Conservation (phyloP, 1,284 basidiomycete genomes). For the Pseudozyma pruni region DNA sequence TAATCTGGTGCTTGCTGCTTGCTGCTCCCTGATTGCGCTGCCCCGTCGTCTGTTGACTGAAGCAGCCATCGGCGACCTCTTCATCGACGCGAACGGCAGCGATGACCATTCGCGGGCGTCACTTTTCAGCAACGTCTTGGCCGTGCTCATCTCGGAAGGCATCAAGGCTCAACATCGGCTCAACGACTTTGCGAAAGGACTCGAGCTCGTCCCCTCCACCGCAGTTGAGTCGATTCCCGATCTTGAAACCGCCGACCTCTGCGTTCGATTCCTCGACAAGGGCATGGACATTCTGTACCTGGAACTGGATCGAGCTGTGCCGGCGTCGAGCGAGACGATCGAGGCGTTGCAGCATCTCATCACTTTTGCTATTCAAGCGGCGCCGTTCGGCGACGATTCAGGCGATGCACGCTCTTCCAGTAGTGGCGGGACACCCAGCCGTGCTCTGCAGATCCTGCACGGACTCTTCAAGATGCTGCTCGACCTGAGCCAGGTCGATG, state of each 20-base stretch:
- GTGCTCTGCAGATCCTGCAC: constrained; percentile 35
- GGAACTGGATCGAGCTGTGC: constrained; percentile 28
- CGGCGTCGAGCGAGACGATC: constrained; percentile 16
- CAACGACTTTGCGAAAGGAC: constrained; percentile 35
- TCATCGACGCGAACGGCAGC: constrained; percentile 7
- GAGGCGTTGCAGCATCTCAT: constrained; percentile 20
- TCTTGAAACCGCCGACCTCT: constrained; percentile 40
- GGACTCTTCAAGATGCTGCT: constrained; percentile 40
- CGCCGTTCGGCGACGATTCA: constrained; percentile 8
- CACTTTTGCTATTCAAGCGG: constrained; percentile 28
- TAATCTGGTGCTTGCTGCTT: constrained; percentile 35
- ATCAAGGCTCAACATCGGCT: constrained; percentile 26
- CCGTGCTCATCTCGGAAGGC: constrained; percentile 21
- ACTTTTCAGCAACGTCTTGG: constrained; percentile 16
- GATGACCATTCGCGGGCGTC: constrained; percentile 9
- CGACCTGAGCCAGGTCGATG: constrained; percentile 46
- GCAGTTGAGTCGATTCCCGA: constrained; percentile 29
- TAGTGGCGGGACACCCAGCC: neutral
- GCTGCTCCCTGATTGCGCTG: constrained; percentile 32
- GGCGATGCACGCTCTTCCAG: neutral
- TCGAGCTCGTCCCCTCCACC: constrained; percentile 21
- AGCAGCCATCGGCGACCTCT: constrained; percentile 10
- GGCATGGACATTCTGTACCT: constrained; percentile 45
- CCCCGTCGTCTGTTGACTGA: constrained; percentile 35
- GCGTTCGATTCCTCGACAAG: constrained; percentile 41